These are phyloP conservation scores for Dictyostelium citrinum DNA, from an alignment of 78 protist species.

Conservation along the genomic window DNA sequence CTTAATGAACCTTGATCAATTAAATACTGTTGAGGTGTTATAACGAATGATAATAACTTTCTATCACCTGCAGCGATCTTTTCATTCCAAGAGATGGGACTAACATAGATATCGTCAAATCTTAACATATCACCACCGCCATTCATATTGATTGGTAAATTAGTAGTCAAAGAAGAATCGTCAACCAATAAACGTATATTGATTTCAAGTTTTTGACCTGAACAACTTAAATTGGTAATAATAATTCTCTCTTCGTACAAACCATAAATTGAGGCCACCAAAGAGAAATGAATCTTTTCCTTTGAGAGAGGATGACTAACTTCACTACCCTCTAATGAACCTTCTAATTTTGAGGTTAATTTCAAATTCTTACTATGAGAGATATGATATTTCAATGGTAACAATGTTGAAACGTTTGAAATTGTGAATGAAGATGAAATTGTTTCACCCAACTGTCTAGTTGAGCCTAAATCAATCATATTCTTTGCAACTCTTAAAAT, in stretches of 20 bases:
- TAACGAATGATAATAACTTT: not conserved
- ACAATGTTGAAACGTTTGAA: conserved; percentile 42
- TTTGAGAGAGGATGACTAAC: conserved; percentile 26
- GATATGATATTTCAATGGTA: conserved; percentile 39
- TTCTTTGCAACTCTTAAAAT: conserved; percentile 35
- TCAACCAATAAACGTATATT: conserved; percentile 57
- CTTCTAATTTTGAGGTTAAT: not conserved
- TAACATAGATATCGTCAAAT: conserved; percentile 58
- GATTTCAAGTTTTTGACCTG: conserved; percentile 58
- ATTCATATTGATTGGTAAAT: conserved; percentile 47
- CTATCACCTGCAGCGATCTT: not conserved
- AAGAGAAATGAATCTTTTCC: conserved; percentile 40
- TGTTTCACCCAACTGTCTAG: conserved; percentile 38
- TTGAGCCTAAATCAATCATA: conserved; percentile 66
- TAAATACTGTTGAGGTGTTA: conserved; percentile 8
- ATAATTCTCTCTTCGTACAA: conserved; percentile 51
- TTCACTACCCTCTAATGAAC: conserved; percentile 65
- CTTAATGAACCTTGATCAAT: not conserved
- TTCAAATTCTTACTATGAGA: conserved; percentile 30
- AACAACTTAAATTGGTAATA: conserved; percentile 34
- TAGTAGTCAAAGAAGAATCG: conserved; percentile 52
- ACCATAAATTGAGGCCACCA: conserved; percentile 25
- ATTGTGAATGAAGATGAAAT: conserved; percentile 32
- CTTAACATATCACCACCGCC: conserved; percentile 39
- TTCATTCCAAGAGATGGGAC: not conserved